phyloP scores from a whole-genome alignment of 148 eudicot genomes.

The Rhododendron griersonianum region DNA sequence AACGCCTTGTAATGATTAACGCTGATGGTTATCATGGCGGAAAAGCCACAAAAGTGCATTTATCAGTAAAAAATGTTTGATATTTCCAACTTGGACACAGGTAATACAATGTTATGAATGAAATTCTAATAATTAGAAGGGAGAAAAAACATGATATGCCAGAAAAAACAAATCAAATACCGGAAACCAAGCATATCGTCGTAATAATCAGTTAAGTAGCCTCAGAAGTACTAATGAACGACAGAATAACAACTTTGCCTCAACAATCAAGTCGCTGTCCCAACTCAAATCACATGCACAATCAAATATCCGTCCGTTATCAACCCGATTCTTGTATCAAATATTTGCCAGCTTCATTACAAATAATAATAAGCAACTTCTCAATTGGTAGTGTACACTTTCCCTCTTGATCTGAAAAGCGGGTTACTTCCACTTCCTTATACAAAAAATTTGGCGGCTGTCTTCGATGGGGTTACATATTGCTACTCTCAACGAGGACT shows the following conservation, averaged over 20 bases:
- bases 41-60: background rate
- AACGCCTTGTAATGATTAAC: background rate
- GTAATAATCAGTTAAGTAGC: background rate
- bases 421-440: background rate
- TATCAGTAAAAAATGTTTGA: background rate
- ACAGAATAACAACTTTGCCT: background rate
- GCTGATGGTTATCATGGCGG: background rate
- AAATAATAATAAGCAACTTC: background rate
- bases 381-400: slow-evolving; percentile 1
- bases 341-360: slow-evolving; percentile 2
- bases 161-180: slow-evolving; percentile 3
- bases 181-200: background rate
- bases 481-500: slow-evolving; percentile 3
- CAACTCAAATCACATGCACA: slow-evolving; percentile 2
- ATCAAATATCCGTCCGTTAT: background rate
- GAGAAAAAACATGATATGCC: background rate
- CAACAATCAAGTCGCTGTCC: background rate
- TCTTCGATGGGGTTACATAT: background rate
- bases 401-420: background rate
- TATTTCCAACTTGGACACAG: background rate
- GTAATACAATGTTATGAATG: background rate
- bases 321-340: background rate
- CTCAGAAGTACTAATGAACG: background rate
- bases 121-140: background rate
- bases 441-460: background rate